Evolutionary conservation across 1,284 basidiomycete genomes (phyloP), one percentile per base, ranked within the genome.

Genomic region (Gymnopus androsaceus): DNA sequence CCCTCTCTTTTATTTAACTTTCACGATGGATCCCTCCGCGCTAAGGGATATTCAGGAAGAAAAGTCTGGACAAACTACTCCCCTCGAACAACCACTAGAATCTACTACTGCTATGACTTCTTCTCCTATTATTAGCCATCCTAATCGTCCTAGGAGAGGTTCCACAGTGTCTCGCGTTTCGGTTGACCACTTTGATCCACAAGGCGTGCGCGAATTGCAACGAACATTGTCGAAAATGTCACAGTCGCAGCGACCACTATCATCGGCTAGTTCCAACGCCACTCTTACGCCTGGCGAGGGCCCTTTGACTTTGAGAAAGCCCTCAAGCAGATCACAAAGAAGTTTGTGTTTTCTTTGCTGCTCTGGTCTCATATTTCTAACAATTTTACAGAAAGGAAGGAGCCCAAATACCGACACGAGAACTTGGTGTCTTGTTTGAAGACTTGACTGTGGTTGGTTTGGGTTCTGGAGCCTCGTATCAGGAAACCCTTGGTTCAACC

Each of bases 381-480:
- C 8, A 3, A 11, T 6, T 17, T n/a, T 6, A 6, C 45, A 83
- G 81, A 61, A 60, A 72, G 7, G 76, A 79, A 37, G 75, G 76
- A 42, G 70, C 77, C 2, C 67, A 75, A 4, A 75, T 81, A 45
- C 69, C 75, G 56, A 55, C 65, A 6, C 71, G 81, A 33, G 72
- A 79, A 58, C 73, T 83, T 12, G 82, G 82, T 17, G 77, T 83
- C 11, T 66, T 72, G 3, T 82, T 83, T 63, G 63, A 76, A 55
- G 68, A 81, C 57, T 73, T 84, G 14, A 69, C 70, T 7, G 81
- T 83, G 19, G 68, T 74, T 5, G 82, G 81, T 11, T 63, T 78
- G 3, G 79, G 77, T 8, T 70, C 78, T 0, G 64, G 71, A 2
- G 63, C 72, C 1, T 74, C 76, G 0, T 73, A 74, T 59, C 74